Base-by-base conservation (phyloP, 371 early-diverging fungal species). In the Entomophthora muscae region DNA sequence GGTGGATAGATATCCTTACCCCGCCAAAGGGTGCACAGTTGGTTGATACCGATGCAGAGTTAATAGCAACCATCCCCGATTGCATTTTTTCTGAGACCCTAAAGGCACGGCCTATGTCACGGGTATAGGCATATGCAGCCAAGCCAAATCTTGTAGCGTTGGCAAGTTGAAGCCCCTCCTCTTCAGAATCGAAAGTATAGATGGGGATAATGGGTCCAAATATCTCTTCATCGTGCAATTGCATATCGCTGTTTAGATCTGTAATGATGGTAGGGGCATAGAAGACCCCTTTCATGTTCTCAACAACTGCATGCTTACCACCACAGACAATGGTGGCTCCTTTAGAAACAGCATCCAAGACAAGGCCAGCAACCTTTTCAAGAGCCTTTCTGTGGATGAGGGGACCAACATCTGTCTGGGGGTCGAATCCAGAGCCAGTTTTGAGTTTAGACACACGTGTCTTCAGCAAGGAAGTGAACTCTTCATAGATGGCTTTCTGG, bases 61-160 rank as follows among this genome's bases (percentile, higher is more conserved):
- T 94, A 29, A 90, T 84, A 30, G 92, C 93, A 3, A 94, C 90
- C 89, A 94, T 92, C 63, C 94, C 94, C 1, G 80, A 76, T 66
- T 92, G 85, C 60, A 94, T 64, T 13, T 73, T 75, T 71, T 91
- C 90, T 22, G 90, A 81, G 1, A 94, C 85, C 1, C 88, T 78
- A 80, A 83, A 87, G 68, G 85, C 76, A 5, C 91, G 79, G 2
- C 81, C 74, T 27, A 90, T 69, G 63, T 86, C 84, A 28, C 81
- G 75, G 57, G 86, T 83, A 70, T 78, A 94, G 67, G 90, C 83
- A 75, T 93, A 94, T 7, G 82, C 84, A 0, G 92, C 89, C 60
- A 93, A 71, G 3, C 94, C 94, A 51, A 82, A 83, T 1, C 73
- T 68, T 0, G 84, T 82, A 64, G 73, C 70, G 73, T 94, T 94